Percentiles rank a stretch among this genome's conserved stretches.
These are phyloP conservation scores for Paramecium tetraurelia DNA, from an alignment of 73 alveolate genomes.

Conservation along the genomic window DNA sequence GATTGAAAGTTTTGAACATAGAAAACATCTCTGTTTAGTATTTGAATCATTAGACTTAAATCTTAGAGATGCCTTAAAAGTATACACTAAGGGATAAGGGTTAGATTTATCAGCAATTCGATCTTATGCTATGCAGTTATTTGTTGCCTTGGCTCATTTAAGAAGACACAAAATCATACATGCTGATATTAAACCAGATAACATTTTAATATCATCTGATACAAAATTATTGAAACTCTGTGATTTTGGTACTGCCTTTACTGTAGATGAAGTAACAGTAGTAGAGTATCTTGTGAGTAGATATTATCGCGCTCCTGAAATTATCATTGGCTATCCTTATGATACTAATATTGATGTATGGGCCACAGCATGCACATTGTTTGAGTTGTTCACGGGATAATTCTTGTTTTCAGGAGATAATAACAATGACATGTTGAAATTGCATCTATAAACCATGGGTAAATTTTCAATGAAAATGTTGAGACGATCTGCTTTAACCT, in stretches of 20 bases:
- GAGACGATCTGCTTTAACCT: conserved; percentile 55
- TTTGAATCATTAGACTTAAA: conserved; percentile 76
- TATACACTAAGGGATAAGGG: conserved; percentile 73
- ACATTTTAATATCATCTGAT: conserved; percentile 66
- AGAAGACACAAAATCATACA: conserved; percentile 72
- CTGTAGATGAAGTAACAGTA: conserved; percentile 70
- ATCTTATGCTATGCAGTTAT: conserved; percentile 77
- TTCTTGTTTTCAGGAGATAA: conserved; percentile 81
- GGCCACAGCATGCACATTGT: conserved; percentile 84
- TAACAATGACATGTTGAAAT: conserved; percentile 84
- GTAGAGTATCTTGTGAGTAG: conserved; percentile 80
- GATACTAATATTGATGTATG: conserved; percentile 79
- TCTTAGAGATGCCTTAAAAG: conserved; percentile 81
- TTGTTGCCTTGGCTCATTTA: conserved; percentile 75
- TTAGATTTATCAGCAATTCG: conserved; percentile 76
- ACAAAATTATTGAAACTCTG: conserved; percentile 73
- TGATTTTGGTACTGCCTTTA: conserved; percentile 84
- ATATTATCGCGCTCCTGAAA: conserved; percentile 86
- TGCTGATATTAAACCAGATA: conserved; percentile 92
- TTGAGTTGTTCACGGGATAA: conserved; percentile 79
- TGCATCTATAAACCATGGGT: conserved; percentile 75
- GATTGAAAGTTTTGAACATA: conserved; percentile 69
- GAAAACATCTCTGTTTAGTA: conserved; percentile 79
- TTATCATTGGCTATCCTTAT: conserved; percentile 72
- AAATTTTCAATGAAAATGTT: conserved; percentile 71